Evolutionary conservation across 2,329 filamentous ascomycete species (phyloP).

Genomic region (Pseudonectria foliicola): DNA sequence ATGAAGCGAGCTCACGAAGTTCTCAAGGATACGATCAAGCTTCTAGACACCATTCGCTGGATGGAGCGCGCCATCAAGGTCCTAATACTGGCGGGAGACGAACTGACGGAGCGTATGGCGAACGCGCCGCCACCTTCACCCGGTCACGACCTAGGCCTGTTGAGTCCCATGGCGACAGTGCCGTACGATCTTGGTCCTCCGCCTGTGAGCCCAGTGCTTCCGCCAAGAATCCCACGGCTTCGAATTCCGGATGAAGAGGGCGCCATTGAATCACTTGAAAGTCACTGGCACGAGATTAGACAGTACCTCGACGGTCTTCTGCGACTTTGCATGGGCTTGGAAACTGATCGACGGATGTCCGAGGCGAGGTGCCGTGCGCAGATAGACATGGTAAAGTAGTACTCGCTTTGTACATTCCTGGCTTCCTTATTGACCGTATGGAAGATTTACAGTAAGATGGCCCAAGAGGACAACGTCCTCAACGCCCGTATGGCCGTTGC

Average conservation of each 20-base stretch:
- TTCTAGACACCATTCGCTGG: conserved; percentile 40
- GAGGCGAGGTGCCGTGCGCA: conserved; percentile 39
- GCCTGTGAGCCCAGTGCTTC: conserved; percentile 20
- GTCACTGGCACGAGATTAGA: conserved; percentile 40
- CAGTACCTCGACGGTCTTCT: conserved; percentile 39
- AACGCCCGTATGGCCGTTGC: conserved; percentile 35
- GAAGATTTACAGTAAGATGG: conserved; percentile 42
- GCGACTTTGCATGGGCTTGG: conserved; percentile 36
- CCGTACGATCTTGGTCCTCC: conserved; percentile 16
- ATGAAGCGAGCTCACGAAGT: conserved; percentile 42
- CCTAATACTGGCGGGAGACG: conserved; percentile 36
- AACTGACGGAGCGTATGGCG: conserved; percentile 28
- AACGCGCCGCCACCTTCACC: conserved; percentile 11
- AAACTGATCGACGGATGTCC: conserved; percentile 39
- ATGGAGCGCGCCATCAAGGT: conserved; percentile 40
- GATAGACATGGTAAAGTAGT: conserved; percentile 35
- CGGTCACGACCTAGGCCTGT: conserved; percentile 18
- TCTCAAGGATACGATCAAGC: conserved; percentile 36
- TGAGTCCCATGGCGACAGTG: conserved; percentile 15
- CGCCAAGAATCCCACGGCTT: conserved; percentile 12
- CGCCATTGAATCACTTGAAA: conserved; percentile 24
- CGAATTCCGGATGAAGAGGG: conserved; percentile 8
- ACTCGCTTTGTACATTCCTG: neutral
- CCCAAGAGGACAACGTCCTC: conserved; percentile 41
- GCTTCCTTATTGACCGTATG: conserved; percentile 1